phyloP scores from a whole-genome alignment of 768 basidiomycete genomes.

The Leccinum truebloodii region DNA sequence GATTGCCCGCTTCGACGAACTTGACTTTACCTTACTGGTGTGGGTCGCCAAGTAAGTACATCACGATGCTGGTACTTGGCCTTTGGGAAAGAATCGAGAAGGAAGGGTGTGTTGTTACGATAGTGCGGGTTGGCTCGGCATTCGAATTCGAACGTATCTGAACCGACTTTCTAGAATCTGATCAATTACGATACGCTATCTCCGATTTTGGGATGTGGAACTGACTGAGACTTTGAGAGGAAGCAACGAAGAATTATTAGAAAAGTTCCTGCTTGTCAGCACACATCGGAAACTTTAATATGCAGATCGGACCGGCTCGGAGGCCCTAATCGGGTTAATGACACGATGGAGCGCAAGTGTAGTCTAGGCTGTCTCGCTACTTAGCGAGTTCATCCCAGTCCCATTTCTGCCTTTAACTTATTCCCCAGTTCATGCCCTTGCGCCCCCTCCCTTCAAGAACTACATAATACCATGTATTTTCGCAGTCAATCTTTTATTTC shows the following conservation, averaged over 20 bases:
- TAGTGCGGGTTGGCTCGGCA: neutral
- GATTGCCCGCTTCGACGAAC: neutral
- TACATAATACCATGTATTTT: conserved; percentile 10
- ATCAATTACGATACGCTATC: neutral
- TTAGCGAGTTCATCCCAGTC: neutral
- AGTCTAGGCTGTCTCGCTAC: too few species aligned
- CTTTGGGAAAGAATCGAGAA: neutral
- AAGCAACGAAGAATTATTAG: too few species aligned
- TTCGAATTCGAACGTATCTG: neutral
- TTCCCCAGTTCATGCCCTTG: conserved; percentile 4
- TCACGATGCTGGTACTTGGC: neutral
- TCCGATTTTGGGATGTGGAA: neutral
- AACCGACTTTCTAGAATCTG: neutral
- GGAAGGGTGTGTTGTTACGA: neutral
- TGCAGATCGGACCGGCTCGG: neutral
- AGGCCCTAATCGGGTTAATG: neutral
- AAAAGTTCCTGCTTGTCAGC: neutral
- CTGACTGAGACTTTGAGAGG: too few species aligned
- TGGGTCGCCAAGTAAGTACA: neutral
- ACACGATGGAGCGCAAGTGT: neutral
- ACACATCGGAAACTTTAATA: neutral
- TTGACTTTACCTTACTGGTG: neutral
- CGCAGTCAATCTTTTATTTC: neutral
- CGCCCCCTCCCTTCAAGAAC: conserved; percentile 2
- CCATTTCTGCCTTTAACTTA: conserved; percentile 7